Evolutionary conservation across 371 early-diverging fungal genomes (phyloP).

Genomic region (Mortierella sp.): DNA sequence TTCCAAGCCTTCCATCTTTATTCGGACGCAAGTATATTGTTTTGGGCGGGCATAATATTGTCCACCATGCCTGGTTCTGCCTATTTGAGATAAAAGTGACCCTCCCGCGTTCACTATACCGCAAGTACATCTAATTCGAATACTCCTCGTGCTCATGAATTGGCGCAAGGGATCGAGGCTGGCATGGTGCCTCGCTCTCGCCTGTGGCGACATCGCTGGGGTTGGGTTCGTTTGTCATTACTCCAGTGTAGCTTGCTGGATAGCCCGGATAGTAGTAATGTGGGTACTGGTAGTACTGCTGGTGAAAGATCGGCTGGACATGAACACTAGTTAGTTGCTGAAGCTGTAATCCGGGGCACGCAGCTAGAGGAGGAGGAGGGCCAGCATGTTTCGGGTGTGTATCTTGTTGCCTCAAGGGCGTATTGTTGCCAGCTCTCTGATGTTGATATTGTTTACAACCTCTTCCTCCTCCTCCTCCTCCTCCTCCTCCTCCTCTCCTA

Average conservation of each 20-base stretch:
- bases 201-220: background rate
- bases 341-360: background rate
- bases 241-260: background rate
- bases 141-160: constrained; percentile 13
- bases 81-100: constrained; percentile 3
- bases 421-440: background rate
- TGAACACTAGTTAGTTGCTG: background rate
- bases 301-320: constrained; percentile 9
- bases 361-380: background rate
- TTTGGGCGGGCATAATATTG: background rate
- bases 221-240: background rate
- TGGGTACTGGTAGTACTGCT: constrained; percentile 16
- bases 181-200: background rate
- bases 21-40: background rate
- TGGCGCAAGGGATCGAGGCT: background rate
- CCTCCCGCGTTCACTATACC: background rate
- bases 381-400: background rate
- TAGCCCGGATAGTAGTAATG: constrained; percentile 29
- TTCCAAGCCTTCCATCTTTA: background rate
- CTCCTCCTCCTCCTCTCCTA: background rate
- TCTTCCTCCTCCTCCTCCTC: too few relatives aligned
- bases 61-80: background rate
- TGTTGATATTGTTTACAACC: background rate
- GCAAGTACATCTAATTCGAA: background rate
- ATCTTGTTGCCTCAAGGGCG: background rate